Evolutionary conservation across 2,329 filamentous ascomycete genomes (phyloP), one percentile per base, ranked within the genome.

Genomic region (Biscogniauxia marginata): DNA sequence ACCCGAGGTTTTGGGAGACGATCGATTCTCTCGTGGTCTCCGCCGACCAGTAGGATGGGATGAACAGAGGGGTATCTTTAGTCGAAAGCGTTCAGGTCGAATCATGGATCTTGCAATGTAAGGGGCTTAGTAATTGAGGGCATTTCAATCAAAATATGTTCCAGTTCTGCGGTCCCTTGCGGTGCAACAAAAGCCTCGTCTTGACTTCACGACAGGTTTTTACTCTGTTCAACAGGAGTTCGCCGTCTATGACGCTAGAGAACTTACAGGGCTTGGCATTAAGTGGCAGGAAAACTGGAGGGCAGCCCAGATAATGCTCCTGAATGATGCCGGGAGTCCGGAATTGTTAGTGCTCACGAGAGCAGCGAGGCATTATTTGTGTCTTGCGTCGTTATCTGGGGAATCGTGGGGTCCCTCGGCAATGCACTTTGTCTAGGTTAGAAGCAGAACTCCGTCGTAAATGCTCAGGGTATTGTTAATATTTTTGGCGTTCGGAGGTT

Each of bases 1-100:
- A 57, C 22, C 47, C 55, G 19, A 54, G 22, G 30, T 53, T 57
- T 21, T 57, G 55, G 55, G 44, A 48, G 23, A 22, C 49, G 50
- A 58, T 53, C 43, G 56, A 60, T 59, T 39, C 30, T 39, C 13
- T 39, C 11, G 5, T 39, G 30, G 30, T 39, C 30, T 39, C 30
- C n/a, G 30, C 30, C n/a, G 30, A 39, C 30, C 30, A 39, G 30
- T 39, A 16, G n/a, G n/a, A 39, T 39, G 13, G 13, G 30, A 16
- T 5, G 4, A 39, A 39, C 30, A 39, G 30, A 39, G 30, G 30
- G 30, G 30, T 16, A 39, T 39, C 30, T 39, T 16, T 39, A 11
- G 13, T n/a, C 8, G 25, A 16, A 39, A 16, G 30, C n/a, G 30
- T 39, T 39, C 30, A 39, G 30, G n/a, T 39, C 30, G n/a, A n/a